A percentile compares a stretch with the other conserved stretches of the same genome.
Evolutionary conservation across 345 rosid species (phyloP).

Genomic region (Eucalyptus erythrocorys): DNA sequence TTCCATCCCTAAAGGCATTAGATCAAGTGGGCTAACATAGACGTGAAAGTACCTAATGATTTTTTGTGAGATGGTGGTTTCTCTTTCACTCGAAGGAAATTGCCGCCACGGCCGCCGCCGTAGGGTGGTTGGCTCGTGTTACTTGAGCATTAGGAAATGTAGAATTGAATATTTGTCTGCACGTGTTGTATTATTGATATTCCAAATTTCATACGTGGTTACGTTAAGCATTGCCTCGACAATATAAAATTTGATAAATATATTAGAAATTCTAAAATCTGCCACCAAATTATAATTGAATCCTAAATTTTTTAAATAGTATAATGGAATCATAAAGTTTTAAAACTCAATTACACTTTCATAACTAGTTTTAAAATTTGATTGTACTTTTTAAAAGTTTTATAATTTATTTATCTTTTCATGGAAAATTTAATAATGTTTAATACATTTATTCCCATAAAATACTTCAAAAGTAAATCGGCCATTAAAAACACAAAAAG

Average conservation of each 20-base stretch:
- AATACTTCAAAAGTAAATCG: no score
- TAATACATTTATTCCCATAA: no score
- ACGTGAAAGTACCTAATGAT: background rate
- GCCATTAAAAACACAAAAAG: background rate
- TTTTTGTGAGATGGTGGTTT: background rate
- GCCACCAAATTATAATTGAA: accelerated
- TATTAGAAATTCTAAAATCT: no score
- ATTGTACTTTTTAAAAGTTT: no score
- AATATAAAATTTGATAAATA: background rate
- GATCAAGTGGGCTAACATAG: background rate
- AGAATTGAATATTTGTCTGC: no score
- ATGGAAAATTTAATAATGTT: no score
- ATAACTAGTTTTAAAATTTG: accelerated
- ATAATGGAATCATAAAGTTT: accelerated
- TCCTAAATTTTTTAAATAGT: accelerated
- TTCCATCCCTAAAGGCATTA: background rate
- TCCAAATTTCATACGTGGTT: background rate
- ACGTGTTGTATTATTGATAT: no score
- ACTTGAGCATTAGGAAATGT: no score
- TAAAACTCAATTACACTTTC: accelerated
- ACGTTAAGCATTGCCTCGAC: background rate
- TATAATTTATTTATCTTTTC: no score
- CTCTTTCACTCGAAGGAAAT: no score
- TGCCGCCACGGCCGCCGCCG: accelerated
- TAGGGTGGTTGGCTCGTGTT: no score